Percentiles rank a stretch among this genome's conserved stretches.
Evolutionary conservation across 345 rosid species (phyloP).

Genomic region (Camelina hispida): DNA sequence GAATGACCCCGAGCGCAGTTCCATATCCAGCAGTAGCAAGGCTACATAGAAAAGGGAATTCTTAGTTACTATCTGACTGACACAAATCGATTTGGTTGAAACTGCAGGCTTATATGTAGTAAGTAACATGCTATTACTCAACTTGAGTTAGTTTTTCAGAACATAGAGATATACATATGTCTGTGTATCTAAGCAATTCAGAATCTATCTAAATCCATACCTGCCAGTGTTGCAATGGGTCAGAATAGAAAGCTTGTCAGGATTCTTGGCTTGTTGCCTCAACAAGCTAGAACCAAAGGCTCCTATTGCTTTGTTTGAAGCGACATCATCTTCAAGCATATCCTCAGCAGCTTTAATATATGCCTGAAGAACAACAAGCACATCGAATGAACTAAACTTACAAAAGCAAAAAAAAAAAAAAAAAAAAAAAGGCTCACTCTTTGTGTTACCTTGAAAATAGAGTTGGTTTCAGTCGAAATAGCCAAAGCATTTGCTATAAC

Average conservation of each 20-base stretch:
- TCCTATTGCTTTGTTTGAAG: conserved; percentile 92
- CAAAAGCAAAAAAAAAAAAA: neutral
- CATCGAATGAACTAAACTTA: conserved; percentile 21
- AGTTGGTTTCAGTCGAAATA: conserved; percentile 46
- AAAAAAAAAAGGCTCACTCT: neutral
- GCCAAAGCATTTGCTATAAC: conserved; percentile 56
- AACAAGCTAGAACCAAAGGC: conserved; percentile 68
- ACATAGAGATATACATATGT: neutral
- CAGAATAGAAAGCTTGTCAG: conserved; percentile 61
- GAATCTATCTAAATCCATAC: conserved; percentile 39
- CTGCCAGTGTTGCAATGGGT: conserved; percentile 99
- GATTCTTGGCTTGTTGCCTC: conserved; percentile 51
- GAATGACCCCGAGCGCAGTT: conserved; percentile 93
- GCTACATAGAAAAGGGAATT: conserved; percentile 46
- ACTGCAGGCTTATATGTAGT: neutral
- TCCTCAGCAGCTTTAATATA: conserved; percentile 79
- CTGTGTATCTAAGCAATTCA: neutral
- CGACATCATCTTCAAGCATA: conserved; percentile 90
- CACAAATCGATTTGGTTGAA: neutral
- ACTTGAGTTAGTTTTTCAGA: neutral
- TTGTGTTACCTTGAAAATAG: conserved; percentile 60
- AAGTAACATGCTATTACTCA: conserved; percentile 1
- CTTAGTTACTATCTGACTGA: neutral
- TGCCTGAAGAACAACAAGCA: conserved; percentile 50
- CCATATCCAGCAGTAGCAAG: conserved; percentile 99